Evolutionary conservation across 768 basidiomycete species (phyloP).

Genomic region (Hemileccinum rubropunctum): DNA sequence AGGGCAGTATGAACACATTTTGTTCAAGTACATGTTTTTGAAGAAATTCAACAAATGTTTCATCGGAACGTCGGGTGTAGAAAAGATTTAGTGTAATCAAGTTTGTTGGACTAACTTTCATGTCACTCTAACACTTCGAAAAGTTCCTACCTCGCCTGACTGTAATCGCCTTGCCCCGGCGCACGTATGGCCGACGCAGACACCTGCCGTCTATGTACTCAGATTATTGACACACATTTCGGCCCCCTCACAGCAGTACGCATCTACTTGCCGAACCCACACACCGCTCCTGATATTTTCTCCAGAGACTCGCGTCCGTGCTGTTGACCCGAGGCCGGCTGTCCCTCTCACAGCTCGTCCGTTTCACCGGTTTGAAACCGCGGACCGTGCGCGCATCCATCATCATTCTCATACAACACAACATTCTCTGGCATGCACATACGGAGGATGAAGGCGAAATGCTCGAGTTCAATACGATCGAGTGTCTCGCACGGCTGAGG

Average conservation of each 20-base stretch:
- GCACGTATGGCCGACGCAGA: constrained; percentile 60
- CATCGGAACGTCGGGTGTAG: constrained; percentile 1
- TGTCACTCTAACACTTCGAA: constrained; percentile 8
- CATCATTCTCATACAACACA: constrained; percentile 85
- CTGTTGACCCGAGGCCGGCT: constrained; percentile 83
- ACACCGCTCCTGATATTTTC: constrained; percentile 1
- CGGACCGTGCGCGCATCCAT: constrained; percentile 68
- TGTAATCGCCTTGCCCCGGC: neutral
- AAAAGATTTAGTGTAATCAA: neutral
- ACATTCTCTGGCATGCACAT: constrained; percentile 82
- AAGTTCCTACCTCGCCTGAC: neutral
- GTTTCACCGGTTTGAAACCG: constrained; percentile 65
- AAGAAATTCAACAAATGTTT: constrained; percentile 1
- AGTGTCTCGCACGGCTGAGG: constrained; percentile 77
- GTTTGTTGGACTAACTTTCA: neutral
- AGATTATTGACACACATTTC: constrained; percentile 65
- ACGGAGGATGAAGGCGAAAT: constrained; percentile 71
- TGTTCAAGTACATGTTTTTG: constrained; percentile 10
- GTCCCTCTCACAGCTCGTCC: constrained; percentile 63
- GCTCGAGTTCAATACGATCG: constrained; percentile 78
- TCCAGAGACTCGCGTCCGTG: constrained; percentile 67
- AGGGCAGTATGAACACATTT: constrained; percentile 8
- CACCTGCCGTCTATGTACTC: constrained; percentile 55
- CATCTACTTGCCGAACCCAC: neutral
- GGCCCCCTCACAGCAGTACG: constrained; percentile 65